Conservation (phyloP, 108 stramenopile species). For the Hondaea fermentalgiana region DNA sequence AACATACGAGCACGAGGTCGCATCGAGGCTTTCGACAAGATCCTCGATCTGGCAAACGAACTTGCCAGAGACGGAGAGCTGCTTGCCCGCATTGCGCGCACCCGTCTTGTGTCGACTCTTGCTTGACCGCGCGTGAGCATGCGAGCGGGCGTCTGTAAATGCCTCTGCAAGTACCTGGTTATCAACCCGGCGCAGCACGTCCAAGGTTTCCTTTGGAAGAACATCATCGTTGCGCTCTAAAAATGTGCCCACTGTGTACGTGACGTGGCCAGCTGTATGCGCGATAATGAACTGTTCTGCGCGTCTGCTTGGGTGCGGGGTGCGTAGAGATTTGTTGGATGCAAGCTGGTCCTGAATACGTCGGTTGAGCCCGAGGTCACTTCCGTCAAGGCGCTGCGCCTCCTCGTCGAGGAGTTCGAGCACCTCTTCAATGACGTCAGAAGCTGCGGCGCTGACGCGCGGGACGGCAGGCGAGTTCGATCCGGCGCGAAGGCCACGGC, state of each 20-base stretch:
- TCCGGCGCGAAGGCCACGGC: too few relatives aligned
- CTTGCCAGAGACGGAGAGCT: conserved; percentile 29
- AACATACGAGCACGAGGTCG: conserved; percentile 42
- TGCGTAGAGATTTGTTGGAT: not conserved
- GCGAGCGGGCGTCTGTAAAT: not conserved
- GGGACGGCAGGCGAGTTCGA: too few relatives aligned
- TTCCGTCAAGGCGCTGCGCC: not conserved
- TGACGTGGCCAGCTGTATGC: conserved; percentile 55
- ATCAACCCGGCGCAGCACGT: not conserved
- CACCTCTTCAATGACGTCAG: not conserved
- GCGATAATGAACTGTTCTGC: conserved; percentile 35
- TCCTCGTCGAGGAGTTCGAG: not conserved
- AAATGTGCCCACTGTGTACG: conserved; percentile 45
- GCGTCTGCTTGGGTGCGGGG: conserved; percentile 20
- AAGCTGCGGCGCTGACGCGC: not conserved
- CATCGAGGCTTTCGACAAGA: conserved; percentile 24
- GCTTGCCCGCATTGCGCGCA: not conserved
- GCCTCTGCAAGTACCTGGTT: not conserved
- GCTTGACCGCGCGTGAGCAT: not conserved
- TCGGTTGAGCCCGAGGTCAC: not conserved
- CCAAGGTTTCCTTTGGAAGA: conserved; percentile 16
- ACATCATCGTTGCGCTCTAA: conserved; percentile 57
- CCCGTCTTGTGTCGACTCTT: not conserved
- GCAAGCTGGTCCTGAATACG: not conserved
- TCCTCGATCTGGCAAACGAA: conserved; percentile 38